Evolutionary conservation across 257 asterid genomes (phyloP).

Genomic region (Lantana camara): DNA sequence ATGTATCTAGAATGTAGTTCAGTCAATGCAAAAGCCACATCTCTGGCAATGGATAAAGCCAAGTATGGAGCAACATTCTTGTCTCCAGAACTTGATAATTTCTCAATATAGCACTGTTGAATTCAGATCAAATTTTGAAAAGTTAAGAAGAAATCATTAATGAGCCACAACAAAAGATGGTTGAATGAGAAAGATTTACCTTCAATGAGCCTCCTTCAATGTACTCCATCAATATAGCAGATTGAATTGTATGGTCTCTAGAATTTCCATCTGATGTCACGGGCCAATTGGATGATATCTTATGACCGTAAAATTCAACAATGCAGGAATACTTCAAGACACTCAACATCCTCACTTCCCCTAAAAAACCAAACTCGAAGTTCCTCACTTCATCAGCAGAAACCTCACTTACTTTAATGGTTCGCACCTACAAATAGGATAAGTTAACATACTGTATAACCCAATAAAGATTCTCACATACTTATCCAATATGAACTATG

Average conservation of each 20-base stretch:
- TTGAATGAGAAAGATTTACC: slow-evolving; percentile 54
- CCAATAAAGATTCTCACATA: too few species aligned
- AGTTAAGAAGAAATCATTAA: not conserved
- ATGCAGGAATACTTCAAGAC: slow-evolving; percentile 82
- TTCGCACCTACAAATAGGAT: slow-evolving; percentile 82
- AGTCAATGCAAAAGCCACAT: slow-evolving; percentile 63
- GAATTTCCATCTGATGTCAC: slow-evolving; percentile 54
- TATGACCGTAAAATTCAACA: slow-evolving; percentile 81
- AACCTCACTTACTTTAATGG: slow-evolving; percentile 55
- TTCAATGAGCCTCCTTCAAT: slow-evolving; percentile 87
- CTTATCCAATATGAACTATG: too few species aligned
- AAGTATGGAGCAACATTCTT: slow-evolving; percentile 45
- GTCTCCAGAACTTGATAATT: slow-evolving; percentile 47
- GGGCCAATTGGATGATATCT: slow-evolving; percentile 85
- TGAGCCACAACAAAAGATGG: slow-evolving; percentile 3
- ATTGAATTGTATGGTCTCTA: slow-evolving; percentile 57
- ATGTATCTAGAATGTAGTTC: slow-evolving; percentile 66
- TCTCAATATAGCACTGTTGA: slow-evolving; percentile 53
- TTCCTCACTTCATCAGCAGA: slow-evolving; percentile 67
- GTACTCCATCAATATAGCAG: slow-evolving; percentile 85
- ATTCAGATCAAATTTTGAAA: not conserved
- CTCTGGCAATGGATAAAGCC: slow-evolving; percentile 61
- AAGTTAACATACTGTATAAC: too few species aligned
- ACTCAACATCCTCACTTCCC: slow-evolving; percentile 85
- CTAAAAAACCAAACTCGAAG: slow-evolving; percentile 77